Percentiles rank a stretch among this genome's conserved stretches.
Conservation (phyloP, 192 early-diverging fungal species). For the Chytriomyces confervae region DNA sequence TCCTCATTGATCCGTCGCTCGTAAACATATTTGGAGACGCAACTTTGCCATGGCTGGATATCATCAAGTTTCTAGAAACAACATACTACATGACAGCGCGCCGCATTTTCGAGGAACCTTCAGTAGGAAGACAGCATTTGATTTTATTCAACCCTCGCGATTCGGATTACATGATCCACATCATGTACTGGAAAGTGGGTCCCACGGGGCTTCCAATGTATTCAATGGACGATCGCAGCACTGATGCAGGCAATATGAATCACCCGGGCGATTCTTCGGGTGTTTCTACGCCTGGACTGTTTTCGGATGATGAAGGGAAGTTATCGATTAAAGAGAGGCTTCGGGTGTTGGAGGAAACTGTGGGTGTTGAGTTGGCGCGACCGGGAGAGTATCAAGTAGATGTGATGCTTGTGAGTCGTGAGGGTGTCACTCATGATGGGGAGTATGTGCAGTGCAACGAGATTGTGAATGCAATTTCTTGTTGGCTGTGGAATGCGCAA, state of each 20-base stretch:
- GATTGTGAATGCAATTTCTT: slow-evolving; percentile 51
- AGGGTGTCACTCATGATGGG: slow-evolving; percentile 49
- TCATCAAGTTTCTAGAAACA: slow-evolving; percentile 44
- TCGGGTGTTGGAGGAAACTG: background rate
- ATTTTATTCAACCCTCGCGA: slow-evolving; percentile 56
- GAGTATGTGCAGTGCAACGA: slow-evolving; percentile 53
- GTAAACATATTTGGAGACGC: slow-evolving; percentile 43
- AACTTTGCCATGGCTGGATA: slow-evolving; percentile 42
- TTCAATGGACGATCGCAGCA: slow-evolving; percentile 6
- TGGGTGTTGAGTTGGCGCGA: slow-evolving; percentile 26
- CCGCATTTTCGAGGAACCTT: slow-evolving; percentile 29
- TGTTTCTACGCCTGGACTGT: background rate
- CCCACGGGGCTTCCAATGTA: slow-evolving; percentile 32
- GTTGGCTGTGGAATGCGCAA: slow-evolving; percentile 47
- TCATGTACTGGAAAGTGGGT: slow-evolving; percentile 38
- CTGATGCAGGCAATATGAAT: slow-evolving; percentile 8
- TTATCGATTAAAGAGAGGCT: slow-evolving; percentile 25
- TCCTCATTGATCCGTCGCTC: slow-evolving; percentile 45
- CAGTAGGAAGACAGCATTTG: slow-evolving; percentile 44
- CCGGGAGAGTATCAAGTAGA: slow-evolving; percentile 42
- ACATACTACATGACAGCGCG: slow-evolving; percentile 24
- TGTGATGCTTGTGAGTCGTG: slow-evolving; percentile 47
- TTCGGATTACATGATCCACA: slow-evolving; percentile 55
- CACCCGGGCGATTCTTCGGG: background rate
- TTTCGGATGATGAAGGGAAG: slow-evolving; percentile 9